phyloP scores from a whole-genome alignment of 176 grass and related monocot species.

The Carex kokanica region DNA sequence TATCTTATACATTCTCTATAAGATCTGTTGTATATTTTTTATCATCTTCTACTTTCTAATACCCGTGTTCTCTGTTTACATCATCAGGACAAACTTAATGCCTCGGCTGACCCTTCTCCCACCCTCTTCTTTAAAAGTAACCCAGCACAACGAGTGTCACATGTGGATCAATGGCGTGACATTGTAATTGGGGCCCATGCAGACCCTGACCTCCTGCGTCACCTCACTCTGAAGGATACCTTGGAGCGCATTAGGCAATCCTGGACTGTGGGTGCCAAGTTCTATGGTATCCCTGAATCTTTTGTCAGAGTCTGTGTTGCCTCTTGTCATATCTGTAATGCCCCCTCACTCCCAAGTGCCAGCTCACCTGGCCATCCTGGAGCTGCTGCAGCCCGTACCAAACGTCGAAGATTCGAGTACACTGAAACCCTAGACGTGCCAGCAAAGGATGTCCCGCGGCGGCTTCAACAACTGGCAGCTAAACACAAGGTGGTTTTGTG shows the following conservation, averaged over 20 bases:
- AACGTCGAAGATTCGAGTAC: conserved; percentile 91
- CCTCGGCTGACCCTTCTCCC: conserved; percentile 35
- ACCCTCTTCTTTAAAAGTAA: conserved; percentile 93
- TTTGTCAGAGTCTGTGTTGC: conserved; percentile 82
- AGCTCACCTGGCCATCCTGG: conserved; percentile 21
- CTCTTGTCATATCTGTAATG: conserved; percentile 69
- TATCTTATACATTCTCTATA: not conserved
- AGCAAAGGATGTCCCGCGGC: conserved; percentile 71
- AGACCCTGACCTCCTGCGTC: conserved; percentile 79
- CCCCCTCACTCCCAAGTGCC: conserved; percentile 47
- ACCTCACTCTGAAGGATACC: conserved; percentile 92
- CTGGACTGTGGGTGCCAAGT: conserved; percentile 92
- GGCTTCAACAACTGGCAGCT: conserved; percentile 82
- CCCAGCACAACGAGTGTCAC: conserved; percentile 64
- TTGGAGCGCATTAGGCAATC: conserved; percentile 92
- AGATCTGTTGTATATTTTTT: not conserved
- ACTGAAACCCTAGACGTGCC: conserved; percentile 88
- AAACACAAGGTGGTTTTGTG: conserved; percentile 98
- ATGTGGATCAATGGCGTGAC: conserved; percentile 81
- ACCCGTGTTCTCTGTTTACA: not conserved
- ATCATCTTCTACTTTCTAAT: not conserved
- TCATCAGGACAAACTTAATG: conserved; percentile 73
- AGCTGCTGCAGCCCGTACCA: conserved; percentile 44
- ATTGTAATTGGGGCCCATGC: conserved; percentile 71
- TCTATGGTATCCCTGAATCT: conserved; percentile 95